Evolutionary conservation across 1,284 basidiomycete genomes (phyloP), one percentile per base, ranked within the genome.

Genomic region (Heliocybe sulcata): DNA sequence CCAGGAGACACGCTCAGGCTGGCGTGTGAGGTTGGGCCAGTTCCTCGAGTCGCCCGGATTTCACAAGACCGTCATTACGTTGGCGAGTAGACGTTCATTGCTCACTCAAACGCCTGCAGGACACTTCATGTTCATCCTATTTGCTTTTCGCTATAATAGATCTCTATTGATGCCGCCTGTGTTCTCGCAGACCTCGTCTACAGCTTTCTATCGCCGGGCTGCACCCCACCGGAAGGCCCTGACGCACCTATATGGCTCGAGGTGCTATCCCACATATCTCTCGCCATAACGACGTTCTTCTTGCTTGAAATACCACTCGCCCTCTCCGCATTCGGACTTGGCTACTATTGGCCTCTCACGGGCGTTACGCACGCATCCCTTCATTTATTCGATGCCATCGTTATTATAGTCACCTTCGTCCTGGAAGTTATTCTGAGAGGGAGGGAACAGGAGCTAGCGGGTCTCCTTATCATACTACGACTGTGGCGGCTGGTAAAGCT

Each of bases 401-500:
- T 92, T 56, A 83, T 92, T 60, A 19, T 89, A 57, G 77, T 77
- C 6, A 91, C 89, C 0, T 88, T 91, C 63, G 67, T 83, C 6
- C 74, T 91, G 42, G 88, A 92, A 66, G 74, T 85, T 14, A 73
- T 79, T 4, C 72, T 92, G 8, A 77, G 76, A 61, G 89, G 87
- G 6, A 75, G 72, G 56, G 83, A 87, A 64, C 71, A 80, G 56
- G 87, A 92, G 63, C 74, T 92, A 22, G 85, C 82, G 1, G 79
- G 76, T 6, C 69, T 92, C 23, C 77, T 92, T 38, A 75, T 92
- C 50, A 71, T 87, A 9, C 71, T 92, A 20, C 87, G 90, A 66
- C 65, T 92, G 10, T 90, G 89, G 88, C 76, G 90, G 29, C 71
- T 91, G 23, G 78, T 92, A 26, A 89, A 90, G 64, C 72, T 91